Percentiles rank a stretch among this genome's conserved stretches.
These are phyloP conservation scores for Geranium rotundifolium DNA, from an alignment of 345 rosid species.

Conservation along the genomic window DNA sequence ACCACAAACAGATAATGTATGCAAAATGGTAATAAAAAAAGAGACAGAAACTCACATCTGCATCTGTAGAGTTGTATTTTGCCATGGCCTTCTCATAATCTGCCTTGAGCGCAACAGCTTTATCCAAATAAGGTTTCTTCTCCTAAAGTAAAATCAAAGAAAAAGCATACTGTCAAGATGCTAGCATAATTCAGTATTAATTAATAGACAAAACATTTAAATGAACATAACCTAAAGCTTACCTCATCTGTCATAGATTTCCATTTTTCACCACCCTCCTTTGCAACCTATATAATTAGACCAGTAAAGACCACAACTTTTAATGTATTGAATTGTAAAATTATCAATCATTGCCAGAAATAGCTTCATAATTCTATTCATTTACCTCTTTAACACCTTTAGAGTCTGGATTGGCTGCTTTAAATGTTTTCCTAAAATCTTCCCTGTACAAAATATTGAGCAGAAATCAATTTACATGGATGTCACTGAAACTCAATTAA, in stretches of 20 bases:
- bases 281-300: slow-evolving; percentile 49
- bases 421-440: slow-evolving; percentile 57
- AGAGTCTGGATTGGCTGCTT: slow-evolving; percentile 45
- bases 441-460: slow-evolving; percentile 31
- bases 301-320: not conserved
- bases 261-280: slow-evolving; percentile 80
- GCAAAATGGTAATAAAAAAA: not conserved
- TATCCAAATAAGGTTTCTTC: slow-evolving; percentile 58
- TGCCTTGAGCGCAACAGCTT: slow-evolving; percentile 66
- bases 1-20: no score
- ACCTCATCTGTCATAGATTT: slow-evolving; percentile 68
- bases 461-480: not conserved
- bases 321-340: no score
- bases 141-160: slow-evolving; percentile 26
- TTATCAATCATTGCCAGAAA: not conserved
- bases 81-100: slow-evolving; percentile 40
- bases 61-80: slow-evolving; percentile 20
- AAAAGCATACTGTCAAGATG: not conserved
- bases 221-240: slow-evolving; percentile 14
- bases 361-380: not conserved
- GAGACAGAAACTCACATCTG: slow-evolving; percentile 21
- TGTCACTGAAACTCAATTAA: no score
- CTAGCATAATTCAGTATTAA: not conserved
- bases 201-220: not conserved
- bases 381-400: slow-evolving; percentile 51